phyloP scores from a whole-genome alignment of 202 grass and related monocot species.

The Carex sylvatica region DNA sequence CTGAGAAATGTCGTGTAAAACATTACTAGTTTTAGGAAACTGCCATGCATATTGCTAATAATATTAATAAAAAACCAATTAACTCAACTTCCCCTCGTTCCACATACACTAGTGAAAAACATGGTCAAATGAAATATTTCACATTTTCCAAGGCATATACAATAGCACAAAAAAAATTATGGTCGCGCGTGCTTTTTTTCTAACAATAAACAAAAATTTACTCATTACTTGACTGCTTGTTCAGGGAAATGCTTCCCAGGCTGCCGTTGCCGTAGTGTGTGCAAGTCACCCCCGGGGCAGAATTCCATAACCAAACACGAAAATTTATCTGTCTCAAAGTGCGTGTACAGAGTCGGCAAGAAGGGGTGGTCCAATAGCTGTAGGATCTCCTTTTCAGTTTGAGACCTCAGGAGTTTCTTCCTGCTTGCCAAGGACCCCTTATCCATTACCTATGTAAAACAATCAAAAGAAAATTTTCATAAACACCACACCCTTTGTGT shows the following conservation, averaged over 20 bases:
- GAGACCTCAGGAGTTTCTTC: slow-evolving; percentile 75
- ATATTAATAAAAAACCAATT: background rate
- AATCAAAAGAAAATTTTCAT: background rate
- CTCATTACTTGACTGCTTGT: slow-evolving; percentile 75
- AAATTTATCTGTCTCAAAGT: slow-evolving; percentile 91
- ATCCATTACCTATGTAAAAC: slow-evolving; percentile 44
- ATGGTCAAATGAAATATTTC: background rate
- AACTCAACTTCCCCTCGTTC: background rate
- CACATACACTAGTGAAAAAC: background rate
- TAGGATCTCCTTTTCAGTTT: slow-evolving; percentile 85
- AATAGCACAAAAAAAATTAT: background rate
- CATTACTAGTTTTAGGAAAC: background rate
- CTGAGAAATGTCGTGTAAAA: background rate
- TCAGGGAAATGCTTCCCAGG: slow-evolving; percentile 83
- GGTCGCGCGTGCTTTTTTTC: background rate
- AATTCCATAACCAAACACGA: slow-evolving; percentile 90
- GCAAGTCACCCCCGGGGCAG: slow-evolving; percentile 81
- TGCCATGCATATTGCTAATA: background rate
- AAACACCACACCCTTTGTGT: background rate
- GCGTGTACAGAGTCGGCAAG: slow-evolving; percentile 73
- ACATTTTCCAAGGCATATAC: background rate
- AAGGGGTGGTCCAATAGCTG: slow-evolving; percentile 82
- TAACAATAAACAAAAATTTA: background rate
- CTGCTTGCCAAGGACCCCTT: slow-evolving; percentile 65
- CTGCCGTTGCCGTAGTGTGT: slow-evolving; percentile 71